Base-by-base conservation (phyloP, 2,329 filamentous ascomycete species). In the Coniochaeta prunicola region DNA sequence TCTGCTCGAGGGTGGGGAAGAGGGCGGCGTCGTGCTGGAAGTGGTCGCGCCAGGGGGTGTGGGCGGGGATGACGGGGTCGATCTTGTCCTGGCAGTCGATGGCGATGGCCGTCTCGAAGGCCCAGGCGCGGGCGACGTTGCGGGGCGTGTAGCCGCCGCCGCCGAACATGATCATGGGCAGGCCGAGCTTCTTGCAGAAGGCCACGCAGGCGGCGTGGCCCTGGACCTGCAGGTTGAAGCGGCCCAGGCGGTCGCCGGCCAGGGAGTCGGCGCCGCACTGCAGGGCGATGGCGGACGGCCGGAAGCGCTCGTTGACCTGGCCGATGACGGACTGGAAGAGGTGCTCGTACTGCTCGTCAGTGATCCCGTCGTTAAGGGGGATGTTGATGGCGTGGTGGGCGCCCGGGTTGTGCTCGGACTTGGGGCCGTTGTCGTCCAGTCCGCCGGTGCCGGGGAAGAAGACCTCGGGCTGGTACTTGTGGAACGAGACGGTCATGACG, bases 241-340 rank as follows among this genome's bases (percentile, higher is more conserved):
- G 89, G 55, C 94, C 94, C 0, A 99, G 84, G 24, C 94, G 84
- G 74, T 99, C 94, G 62, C 94, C 93, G 40, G 92, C 93, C 0
- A 99, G 82, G 42, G 90, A 96, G 77, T 99, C 94, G 50, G 93
- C 94, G 60, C 94, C 94, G 70, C 94, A 97, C 74, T 99, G 94
- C 1, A 99, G 80, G 7, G 96, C 93, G 67, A 99, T 96, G 50
- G 91, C 93, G 57, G 86, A 85, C 0, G 94, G 94, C n/a, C 87
- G 86, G 77, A 96, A 99, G 62, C 86, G 88, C 53, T 89, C 84
- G 57, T 96, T 85, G 59, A 91, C 90, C 60, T 85, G 83, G 59
- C 87, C 85, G 59, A 97, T 87, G 63, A 97, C 85, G 36, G 80
- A 85, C 68, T 92, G 85, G 77, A 96, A 99, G 19, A 99, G 85